Conservation (phyloP, 2,329 filamentous ascomycete species). For the Ophiostoma himal-ulmi region DNA sequence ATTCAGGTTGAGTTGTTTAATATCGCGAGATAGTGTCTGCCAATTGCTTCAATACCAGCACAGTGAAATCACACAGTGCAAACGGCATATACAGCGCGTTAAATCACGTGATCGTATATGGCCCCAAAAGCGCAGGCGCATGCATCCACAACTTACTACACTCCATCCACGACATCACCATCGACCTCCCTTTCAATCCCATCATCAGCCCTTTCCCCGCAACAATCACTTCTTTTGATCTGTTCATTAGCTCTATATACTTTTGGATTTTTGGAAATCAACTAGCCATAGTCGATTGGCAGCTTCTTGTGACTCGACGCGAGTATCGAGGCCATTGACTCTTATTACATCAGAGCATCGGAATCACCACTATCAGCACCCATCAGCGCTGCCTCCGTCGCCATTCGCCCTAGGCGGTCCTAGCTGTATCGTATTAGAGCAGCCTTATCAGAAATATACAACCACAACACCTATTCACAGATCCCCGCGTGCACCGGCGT, state of each 20-base stretch:
- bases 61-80: background rate
- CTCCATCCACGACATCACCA: background rate
- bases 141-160: background rate
- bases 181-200: background rate
- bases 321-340: background rate
- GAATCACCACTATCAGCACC: background rate
- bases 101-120: background rate
- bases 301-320: background rate
- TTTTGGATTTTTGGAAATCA: constrained; percentile 7
- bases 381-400: background rate
- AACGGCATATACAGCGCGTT: background rate
- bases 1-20: too few species aligned
- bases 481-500: constrained; percentile 7
- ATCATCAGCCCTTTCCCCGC: background rate
- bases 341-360: background rate
- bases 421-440: background rate
- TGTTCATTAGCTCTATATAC: background rate
- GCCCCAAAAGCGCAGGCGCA: background rate
- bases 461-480: background rate
- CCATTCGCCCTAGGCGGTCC: background rate
- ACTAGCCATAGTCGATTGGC: background rate
- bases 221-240: background rate
- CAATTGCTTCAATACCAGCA: too few species aligned
- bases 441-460: background rate
- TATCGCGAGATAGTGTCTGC: background rate